Percentiles rank a stretch among this genome's conserved stretches.
These are phyloP conservation scores for Trichosporon inkin DNA, from an alignment of 1,284 basidiomycete genomes.

Conservation along the genomic window DNA sequence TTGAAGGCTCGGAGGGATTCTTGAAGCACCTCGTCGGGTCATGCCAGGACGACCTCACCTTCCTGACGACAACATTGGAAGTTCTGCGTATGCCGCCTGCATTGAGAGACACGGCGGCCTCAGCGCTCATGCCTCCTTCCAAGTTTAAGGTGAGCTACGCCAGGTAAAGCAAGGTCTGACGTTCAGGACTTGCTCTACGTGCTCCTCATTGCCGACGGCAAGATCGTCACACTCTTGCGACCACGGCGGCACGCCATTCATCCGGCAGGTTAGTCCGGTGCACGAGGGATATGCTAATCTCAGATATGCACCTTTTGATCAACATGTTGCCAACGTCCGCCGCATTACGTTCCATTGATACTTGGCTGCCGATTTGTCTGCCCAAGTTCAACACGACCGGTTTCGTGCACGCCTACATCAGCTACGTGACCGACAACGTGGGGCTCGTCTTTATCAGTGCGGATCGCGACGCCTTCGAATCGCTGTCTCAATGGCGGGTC, in stretches of 20 bases:
- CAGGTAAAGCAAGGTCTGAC: neutral
- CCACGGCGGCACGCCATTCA: slow-evolving; percentile 93
- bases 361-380: slow-evolving; percentile 92
- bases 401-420: slow-evolving; percentile 90
- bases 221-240: slow-evolving; percentile 80
- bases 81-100: slow-evolving; percentile 69
- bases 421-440: slow-evolving; percentile 57
- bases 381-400: slow-evolving; percentile 88
- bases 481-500: slow-evolving; percentile 64
- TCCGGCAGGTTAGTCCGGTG: slow-evolving; percentile 64
- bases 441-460: slow-evolving; percentile 53
- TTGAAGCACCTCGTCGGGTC: slow-evolving; percentile 65
- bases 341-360: slow-evolving; percentile 70
- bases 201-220: slow-evolving; percentile 70
- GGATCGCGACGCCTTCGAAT: slow-evolving; percentile 52
- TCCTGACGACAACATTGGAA: slow-evolving; percentile 73
- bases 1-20: slow-evolving; percentile 80
- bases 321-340: slow-evolving; percentile 65
- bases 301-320: slow-evolving; percentile 80
- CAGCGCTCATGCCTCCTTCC: slow-evolving; percentile 67
- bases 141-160: slow-evolving; percentile 66
- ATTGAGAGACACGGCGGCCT: slow-evolving; percentile 66
- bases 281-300: slow-evolving; percentile 1
- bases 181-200: slow-evolving; percentile 85
- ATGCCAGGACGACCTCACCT: slow-evolving; percentile 72